phyloP scores from a whole-genome alignment of 2,329 filamentous ascomycete species.

The Diaporthe aspalathi region DNA sequence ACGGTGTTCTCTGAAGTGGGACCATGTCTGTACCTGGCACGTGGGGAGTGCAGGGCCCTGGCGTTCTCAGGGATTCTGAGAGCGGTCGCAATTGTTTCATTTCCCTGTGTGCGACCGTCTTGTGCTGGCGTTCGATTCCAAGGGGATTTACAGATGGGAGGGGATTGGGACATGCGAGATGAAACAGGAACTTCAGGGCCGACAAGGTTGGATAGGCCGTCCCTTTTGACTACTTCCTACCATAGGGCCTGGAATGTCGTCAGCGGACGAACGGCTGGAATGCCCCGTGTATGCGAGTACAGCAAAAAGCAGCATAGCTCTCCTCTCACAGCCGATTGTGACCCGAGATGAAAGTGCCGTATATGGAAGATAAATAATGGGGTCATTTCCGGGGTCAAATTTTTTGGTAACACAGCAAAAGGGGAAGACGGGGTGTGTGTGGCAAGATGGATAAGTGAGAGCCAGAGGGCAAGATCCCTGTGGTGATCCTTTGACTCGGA shows the following conservation, averaged over 20 bases:
- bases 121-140: slow-evolving; percentile 19
- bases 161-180: background rate
- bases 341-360: slow-evolving; percentile 27
- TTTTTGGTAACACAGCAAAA: slow-evolving; percentile 1
- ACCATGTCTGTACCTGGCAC: background rate
- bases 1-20: background rate
- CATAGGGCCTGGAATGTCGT: background rate
- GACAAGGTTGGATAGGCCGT: slow-evolving; percentile 5
- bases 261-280: background rate
- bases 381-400: background rate
- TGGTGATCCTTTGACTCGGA: slow-evolving; percentile 20
- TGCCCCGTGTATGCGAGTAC: slow-evolving; percentile 33
- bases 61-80: background rate
- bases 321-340: slow-evolving; percentile 28
- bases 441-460: background rate
- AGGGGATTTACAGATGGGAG: background rate
- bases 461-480: slow-evolving; percentile 21
- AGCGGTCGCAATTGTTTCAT: background rate
- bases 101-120: slow-evolving; percentile 5
- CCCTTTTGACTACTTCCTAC: background rate
- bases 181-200: slow-evolving; percentile 23
- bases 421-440: background rate
- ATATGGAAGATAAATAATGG: slow-evolving; percentile 2
- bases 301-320: slow-evolving; percentile 11
- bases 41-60: background rate